A percentile compares a stretch with the other conserved stretches of the same genome.
Evolutionary conservation across 345 rosid genomes (phyloP).

Genomic region (Salix purpurea): DNA sequence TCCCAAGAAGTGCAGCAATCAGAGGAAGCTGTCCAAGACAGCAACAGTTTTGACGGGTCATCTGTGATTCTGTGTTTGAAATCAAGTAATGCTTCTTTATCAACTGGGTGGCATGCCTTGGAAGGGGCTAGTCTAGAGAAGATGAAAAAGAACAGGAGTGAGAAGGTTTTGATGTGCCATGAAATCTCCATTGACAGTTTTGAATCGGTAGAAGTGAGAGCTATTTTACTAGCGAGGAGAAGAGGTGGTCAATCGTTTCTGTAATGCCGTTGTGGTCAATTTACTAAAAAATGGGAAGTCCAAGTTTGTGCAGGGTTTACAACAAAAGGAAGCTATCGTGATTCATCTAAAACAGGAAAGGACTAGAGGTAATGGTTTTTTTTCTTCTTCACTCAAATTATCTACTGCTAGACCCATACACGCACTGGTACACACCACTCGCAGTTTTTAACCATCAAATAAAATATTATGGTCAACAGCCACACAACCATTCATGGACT

Average conservation of each 20-base stretch:
- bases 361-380: not conserved
- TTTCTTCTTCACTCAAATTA: not conserved
- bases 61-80: slow-evolving; percentile 45
- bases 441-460: not conserved
- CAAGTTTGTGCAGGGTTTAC: not conserved
- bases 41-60: slow-evolving; percentile 48
- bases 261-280: not conserved
- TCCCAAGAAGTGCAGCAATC: slow-evolving; percentile 58
- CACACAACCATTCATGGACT: too few species aligned
- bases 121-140: slow-evolving; percentile 3
- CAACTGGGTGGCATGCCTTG: slow-evolving; percentile 33
- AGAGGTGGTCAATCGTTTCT: not conserved
- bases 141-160: not conserved
- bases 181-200: slow-evolving; percentile 19
- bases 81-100: slow-evolving; percentile 45
- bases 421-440: not conserved
- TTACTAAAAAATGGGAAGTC: not conserved
- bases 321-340: not conserved
- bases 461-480: not conserved
- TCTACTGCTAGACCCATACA: not conserved
- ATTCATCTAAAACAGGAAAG: not conserved
- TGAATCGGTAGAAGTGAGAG: not conserved
- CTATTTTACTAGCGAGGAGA: not conserved
- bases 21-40: slow-evolving; percentile 40
- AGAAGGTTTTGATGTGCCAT: slow-evolving; percentile 6